Conservation (phyloP, 805 yeast genomes). For the Candida endomychidarum region DNA sequence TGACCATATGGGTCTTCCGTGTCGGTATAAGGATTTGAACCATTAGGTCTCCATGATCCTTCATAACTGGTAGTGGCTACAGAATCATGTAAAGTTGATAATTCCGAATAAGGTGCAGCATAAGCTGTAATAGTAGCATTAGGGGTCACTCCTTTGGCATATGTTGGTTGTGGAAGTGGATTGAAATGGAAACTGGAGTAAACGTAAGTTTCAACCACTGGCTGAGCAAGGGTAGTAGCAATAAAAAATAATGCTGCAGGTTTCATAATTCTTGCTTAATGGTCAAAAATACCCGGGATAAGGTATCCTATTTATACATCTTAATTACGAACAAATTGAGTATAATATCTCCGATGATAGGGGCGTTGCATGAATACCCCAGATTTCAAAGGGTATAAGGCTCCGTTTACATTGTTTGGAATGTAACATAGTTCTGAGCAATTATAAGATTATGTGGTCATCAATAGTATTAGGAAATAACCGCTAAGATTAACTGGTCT, state of each 20-base stretch:
- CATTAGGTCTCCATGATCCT: constrained; percentile 19
- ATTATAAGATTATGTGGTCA: too few relatives aligned
- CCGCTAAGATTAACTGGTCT: too few relatives aligned
- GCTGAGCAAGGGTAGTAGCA: background rate
- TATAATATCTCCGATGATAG: too few relatives aligned
- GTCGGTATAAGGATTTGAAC: constrained; percentile 16
- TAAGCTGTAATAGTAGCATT: constrained; percentile 3
- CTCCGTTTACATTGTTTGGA: too few relatives aligned
- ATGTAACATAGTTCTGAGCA: too few relatives aligned
- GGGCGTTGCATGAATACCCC: too few relatives aligned
- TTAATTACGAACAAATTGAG: too few relatives aligned
- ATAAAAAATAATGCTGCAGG: background rate
- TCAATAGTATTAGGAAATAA: too few relatives aligned
- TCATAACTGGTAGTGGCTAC: constrained; percentile 20
- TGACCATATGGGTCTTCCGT: constrained; percentile 22
- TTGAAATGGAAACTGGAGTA: constrained; percentile 2
- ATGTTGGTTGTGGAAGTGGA: constrained; percentile 7
- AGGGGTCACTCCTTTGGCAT: constrained; percentile 3
- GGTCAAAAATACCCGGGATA: too few relatives aligned
- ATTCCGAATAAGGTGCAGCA: constrained; percentile 9
- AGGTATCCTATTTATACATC: too few relatives aligned
- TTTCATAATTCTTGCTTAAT: background rate
- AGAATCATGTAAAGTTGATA: constrained; percentile 7
- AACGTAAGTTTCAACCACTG: constrained; percentile 3
- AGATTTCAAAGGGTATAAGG: too few relatives aligned